Evolutionary conservation across 306 rosid species (phyloP), one percentile per base, ranked within the genome.

Genomic region (Cajanus cajan): DNA sequence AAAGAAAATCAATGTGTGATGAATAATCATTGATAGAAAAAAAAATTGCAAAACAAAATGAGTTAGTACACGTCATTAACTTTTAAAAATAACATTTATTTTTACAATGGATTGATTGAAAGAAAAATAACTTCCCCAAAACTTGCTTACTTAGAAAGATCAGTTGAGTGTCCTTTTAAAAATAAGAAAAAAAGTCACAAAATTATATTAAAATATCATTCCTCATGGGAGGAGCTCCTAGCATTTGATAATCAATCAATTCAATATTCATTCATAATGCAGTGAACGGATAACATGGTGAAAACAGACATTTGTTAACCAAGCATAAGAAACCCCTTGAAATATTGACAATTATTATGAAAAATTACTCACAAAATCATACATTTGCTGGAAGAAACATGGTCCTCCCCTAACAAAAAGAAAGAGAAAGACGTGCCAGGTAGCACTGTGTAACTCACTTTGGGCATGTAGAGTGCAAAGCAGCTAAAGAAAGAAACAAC

Each of bases 401-500:
- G 8, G 24, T 22, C 45, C 7, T 24, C 11, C 33, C 64, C 59
- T 7, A 8, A 55, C 39, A 69, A 44, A 36, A 57, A 68, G 15
- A 57, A 40, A 4, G 4, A 36, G 16, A 55, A 24, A 67, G 51
- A 18, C 5, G 19, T 45, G 14, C 6, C 25, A 5, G 0, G 28
- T 64, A 55, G 19, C 4, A 63, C 43, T 24, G 3, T 25, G 14
- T 40, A 14, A 28, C 68, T n/a, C 84, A 59, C 64, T 37, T 21
- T 18, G 61, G 71, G 43, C 65, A 36, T 19, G 61, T 76, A 50
- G 50, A 57, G 40, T 16, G 58, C 25, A 69, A 81, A 63, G 41
- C 58, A 59, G 70, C 76, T 36, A 78, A 18, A 69, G 69, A 63
- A 72, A 77, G n/a, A n/a, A n/a, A n/a, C 65, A 69, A 40, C 62